Evolutionary conservation across 164 flowering plant genomes (phyloP).

Genomic region (Macadamia tetraphylla): DNA sequence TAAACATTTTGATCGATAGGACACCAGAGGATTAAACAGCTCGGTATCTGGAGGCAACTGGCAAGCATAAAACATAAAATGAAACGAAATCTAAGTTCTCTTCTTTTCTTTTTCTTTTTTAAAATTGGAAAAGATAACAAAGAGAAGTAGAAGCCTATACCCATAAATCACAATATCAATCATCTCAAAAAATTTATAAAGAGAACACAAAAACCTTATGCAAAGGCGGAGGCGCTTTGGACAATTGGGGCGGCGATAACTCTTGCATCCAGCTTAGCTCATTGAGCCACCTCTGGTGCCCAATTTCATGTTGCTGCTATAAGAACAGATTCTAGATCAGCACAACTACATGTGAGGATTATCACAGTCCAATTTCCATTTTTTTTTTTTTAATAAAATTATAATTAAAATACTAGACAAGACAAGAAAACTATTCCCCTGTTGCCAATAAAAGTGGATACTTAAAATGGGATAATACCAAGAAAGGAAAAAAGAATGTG

Average conservation of each 20-base stretch:
- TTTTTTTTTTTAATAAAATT: too few species aligned
- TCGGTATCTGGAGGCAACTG: not conserved
- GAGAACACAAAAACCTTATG: conserved; percentile 49
- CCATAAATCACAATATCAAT: not conserved
- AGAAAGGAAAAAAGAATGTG: not conserved
- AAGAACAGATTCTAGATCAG: conserved; percentile 20
- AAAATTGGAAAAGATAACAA: not conserved
- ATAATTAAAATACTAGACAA: not conserved
- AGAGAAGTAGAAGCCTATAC: not conserved
- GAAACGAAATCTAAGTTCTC: too few species aligned
- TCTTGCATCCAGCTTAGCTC: conserved; percentile 36
- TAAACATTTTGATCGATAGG: conserved; percentile 1
- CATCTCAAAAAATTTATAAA: not conserved
- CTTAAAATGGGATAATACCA: not conserved
- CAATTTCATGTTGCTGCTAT: conserved; percentile 48
- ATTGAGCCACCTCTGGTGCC: conserved; percentile 24
- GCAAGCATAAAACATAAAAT: too few species aligned
- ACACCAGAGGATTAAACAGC: not conserved
- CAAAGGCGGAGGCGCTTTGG: conserved; percentile 41
- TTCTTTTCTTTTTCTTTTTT: too few species aligned
- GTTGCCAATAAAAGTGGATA: not conserved
- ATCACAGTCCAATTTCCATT: not conserved
- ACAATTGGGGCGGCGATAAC: conserved; percentile 35
- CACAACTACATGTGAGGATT: not conserved
- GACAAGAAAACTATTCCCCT: not conserved